Percentiles rank a stretch among this genome's conserved stretches.
Conservation (phyloP, 305 asterid species). For the Fraxinus nigra region DNA sequence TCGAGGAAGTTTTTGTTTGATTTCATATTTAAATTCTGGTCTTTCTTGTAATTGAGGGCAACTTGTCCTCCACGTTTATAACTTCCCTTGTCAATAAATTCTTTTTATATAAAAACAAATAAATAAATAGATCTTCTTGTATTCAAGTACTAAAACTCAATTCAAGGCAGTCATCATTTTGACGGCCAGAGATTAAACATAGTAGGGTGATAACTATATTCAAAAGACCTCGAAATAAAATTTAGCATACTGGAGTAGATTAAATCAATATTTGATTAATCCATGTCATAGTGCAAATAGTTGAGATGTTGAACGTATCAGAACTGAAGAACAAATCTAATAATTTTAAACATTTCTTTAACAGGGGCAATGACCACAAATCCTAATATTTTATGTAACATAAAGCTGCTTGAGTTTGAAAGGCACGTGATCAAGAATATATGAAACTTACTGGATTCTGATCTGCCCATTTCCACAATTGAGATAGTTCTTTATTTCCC, state of each 20-base stretch:
- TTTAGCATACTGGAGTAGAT: neutral
- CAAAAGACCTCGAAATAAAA: neutral
- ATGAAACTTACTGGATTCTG: conserved; percentile 77
- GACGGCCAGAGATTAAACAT: neutral
- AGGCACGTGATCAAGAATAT: conserved; percentile 7
- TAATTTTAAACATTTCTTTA: neutral
- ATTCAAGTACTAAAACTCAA: neutral
- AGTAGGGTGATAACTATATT: neutral
- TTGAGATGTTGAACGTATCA: neutral
- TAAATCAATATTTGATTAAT: neutral
- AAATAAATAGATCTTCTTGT: neutral
- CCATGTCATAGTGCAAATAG: neutral
- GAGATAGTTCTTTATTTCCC: conserved; percentile 93
- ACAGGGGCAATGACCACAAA: conserved; percentile 14
- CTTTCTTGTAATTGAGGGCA: neutral
- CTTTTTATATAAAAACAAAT: neutral
- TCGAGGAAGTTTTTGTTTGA: neutral
- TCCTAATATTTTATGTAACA: neutral
- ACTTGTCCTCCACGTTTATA: neutral
- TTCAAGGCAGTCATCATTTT: neutral
- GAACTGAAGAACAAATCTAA: neutral
- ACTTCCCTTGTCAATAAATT: neutral
- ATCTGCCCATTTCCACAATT: conserved; percentile 97
- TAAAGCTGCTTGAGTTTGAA: neutral
- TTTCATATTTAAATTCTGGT: neutral